These are phyloP conservation scores for Apiospora aurea DNA, from an alignment of 2,329 filamentous ascomycete genomes.

Conservation along the genomic window DNA sequence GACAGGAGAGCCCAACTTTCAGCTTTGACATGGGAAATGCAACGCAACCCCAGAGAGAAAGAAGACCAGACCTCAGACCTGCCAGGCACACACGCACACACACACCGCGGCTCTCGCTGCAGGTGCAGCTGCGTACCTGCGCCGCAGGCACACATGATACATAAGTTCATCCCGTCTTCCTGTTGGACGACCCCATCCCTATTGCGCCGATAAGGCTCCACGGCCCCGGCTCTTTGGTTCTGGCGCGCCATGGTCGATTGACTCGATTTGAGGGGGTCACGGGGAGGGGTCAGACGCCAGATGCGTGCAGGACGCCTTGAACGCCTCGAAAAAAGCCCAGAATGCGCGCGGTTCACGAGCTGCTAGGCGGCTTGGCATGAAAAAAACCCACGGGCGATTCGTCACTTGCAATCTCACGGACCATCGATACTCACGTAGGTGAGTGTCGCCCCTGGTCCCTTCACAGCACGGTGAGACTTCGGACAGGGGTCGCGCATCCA, in stretches of 20 bases:
- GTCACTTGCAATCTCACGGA: conserved; percentile 14
- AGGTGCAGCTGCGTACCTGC: not conserved
- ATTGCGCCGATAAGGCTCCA: not conserved
- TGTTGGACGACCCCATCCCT: not conserved
- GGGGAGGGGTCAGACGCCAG: not conserved
- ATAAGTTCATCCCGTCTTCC: not conserved
- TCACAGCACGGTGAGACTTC: not conserved
- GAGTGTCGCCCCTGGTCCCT: not conserved
- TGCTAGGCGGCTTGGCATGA: not conserved
- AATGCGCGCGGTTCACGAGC: not conserved
- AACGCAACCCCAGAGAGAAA: not conserved
- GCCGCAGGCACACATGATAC: not conserved
- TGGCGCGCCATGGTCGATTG: not conserved
- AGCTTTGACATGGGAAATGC: not conserved
- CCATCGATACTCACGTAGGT: not conserved
- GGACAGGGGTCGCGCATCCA: not conserved
- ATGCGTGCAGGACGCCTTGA: not conserved
- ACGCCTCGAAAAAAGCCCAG: not conserved
- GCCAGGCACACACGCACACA: not conserved
- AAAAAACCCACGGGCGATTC: not conserved
- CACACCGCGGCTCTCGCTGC: not conserved
- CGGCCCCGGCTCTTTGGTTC: not conserved
- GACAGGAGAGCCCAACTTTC: not conserved
- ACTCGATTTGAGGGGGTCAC: not conserved
- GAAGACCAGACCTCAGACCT: not conserved